phyloP scores from a whole-genome alignment of 2,329 filamentous ascomycete species.

The Alternaria arbusti region DNA sequence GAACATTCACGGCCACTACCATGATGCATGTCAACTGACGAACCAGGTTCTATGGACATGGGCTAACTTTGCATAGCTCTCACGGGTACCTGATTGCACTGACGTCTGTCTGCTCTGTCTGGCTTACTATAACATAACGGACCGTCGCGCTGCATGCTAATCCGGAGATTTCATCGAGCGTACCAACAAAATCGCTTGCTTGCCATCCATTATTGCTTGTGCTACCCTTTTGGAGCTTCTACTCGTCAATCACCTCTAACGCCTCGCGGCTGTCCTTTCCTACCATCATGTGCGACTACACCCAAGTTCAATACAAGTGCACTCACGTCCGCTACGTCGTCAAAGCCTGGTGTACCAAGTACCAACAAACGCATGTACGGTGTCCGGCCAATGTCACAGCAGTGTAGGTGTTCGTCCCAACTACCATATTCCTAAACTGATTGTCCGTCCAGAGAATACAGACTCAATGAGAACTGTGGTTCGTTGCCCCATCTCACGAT shows the following conservation, averaged over 20 bases:
- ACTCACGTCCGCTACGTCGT: constrained; percentile 63
- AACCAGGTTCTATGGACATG: constrained; percentile 18
- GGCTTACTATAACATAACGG: constrained; percentile 23
- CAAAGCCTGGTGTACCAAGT: constrained; percentile 62
- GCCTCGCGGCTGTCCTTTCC: constrained; percentile 6
- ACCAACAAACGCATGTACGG: constrained; percentile 61
- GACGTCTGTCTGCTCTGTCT: constrained; percentile 20
- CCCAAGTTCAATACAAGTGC: constrained; percentile 64
- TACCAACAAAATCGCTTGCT: constrained; percentile 11
- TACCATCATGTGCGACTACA: constrained; percentile 64
- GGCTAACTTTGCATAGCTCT: constrained; percentile 21
- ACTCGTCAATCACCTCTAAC: constrained; percentile 10
- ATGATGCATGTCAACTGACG: constrained; percentile 28
- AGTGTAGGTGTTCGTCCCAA: constrained; percentile 44
- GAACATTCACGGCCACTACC: constrained; percentile 23
- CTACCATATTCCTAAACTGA: constrained; percentile 13
- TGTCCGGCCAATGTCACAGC: constrained; percentile 63
- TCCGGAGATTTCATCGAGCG: constrained; percentile 10
- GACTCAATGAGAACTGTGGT: constrained; percentile 58
- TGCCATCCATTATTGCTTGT: constrained; percentile 4
- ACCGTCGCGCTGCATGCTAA: constrained; percentile 27
- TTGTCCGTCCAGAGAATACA: constrained; percentile 50
- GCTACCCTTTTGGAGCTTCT: background rate
- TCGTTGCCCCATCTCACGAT: constrained; percentile 17
- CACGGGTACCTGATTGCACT: constrained; percentile 33